Conservation (phyloP, 1,139 yeast species). For the Yamadazyma mexicana region DNA sequence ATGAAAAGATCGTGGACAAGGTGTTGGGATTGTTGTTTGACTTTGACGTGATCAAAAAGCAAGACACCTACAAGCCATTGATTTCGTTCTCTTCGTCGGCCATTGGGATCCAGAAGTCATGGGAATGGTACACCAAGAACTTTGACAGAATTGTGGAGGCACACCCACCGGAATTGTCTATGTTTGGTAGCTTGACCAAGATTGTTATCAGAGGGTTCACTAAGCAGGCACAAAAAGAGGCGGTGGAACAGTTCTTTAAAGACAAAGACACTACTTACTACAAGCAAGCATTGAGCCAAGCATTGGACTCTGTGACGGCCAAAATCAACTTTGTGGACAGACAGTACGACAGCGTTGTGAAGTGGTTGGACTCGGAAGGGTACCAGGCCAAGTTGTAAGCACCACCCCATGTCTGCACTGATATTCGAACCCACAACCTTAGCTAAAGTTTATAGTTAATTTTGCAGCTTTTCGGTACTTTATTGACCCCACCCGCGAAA, state of each 20-base stretch:
- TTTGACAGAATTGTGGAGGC: slow-evolving; percentile 66
- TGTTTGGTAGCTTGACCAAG: slow-evolving; percentile 73
- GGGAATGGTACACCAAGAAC: slow-evolving; percentile 76
- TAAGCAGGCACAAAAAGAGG: slow-evolving; percentile 54
- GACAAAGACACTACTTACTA: slow-evolving; percentile 67
- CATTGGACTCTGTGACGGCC: slow-evolving; percentile 64
- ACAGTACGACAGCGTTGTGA: slow-evolving; percentile 53
- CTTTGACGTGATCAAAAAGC: slow-evolving; percentile 69
- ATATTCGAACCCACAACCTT: too few relatives aligned
- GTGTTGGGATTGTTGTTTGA: slow-evolving; percentile 63
- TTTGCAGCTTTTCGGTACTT: not conserved
- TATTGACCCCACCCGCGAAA: not conserved
- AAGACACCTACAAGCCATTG: slow-evolving; percentile 81
- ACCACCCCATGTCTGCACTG: too few relatives aligned
- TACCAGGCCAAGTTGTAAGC: slow-evolving; percentile 25
- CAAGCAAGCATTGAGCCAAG: slow-evolving; percentile 71
- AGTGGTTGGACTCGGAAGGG: slow-evolving; percentile 54
- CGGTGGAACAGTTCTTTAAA: slow-evolving; percentile 59
- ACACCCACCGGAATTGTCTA: slow-evolving; percentile 79
- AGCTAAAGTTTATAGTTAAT: too few relatives aligned
- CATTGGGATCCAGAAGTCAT: slow-evolving; percentile 64
- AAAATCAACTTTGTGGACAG: slow-evolving; percentile 67
- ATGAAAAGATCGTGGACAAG: slow-evolving; percentile 56
- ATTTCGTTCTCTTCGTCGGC: slow-evolving; percentile 63
- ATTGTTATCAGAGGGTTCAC: slow-evolving; percentile 67